Conservation (phyloP, 192 early-diverging fungal species). For the Endogone sp. region DNA sequence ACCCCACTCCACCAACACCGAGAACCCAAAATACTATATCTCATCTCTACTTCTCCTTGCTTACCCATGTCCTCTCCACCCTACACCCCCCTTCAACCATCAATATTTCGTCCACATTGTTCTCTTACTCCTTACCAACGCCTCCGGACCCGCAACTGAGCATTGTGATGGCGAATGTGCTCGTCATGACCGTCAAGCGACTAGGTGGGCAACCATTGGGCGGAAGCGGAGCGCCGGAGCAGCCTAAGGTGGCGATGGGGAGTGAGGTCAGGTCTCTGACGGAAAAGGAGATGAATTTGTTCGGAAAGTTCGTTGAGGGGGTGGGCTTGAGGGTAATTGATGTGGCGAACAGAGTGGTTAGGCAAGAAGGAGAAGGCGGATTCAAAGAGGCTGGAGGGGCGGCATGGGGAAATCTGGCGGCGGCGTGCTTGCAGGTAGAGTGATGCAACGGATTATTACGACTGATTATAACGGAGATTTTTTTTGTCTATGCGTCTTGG, state of each 20-base stretch:
- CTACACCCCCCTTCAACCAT: not conserved
- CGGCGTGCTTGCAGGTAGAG: not conserved
- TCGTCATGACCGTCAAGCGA: not conserved
- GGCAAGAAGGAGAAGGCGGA: not conserved
- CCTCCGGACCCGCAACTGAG: not conserved
- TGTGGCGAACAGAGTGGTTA: not conserved
- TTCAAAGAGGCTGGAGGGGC: not conserved
- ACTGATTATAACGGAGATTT: too few species aligned
- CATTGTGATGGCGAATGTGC: not conserved
- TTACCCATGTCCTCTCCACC: not conserved
- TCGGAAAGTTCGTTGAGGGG: not conserved
- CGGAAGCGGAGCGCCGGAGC: not conserved
- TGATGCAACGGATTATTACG: too few species aligned
- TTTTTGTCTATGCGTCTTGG: too few species aligned
- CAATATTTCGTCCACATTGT: not conserved
- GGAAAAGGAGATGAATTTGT: not conserved
- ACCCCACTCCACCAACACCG: not conserved
- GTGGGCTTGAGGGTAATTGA: not conserved
- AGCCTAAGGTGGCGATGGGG: not conserved
- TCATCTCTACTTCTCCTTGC: not conserved
- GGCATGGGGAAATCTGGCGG: not conserved
- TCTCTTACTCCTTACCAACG: not conserved
- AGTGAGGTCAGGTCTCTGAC: not conserved
- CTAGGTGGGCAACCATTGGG: not conserved
- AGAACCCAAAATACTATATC: not conserved